Percentiles rank a stretch among this genome's conserved stretches.
Conservation (phyloP, 805 yeast species). For the Limtongia smithiae region DNA sequence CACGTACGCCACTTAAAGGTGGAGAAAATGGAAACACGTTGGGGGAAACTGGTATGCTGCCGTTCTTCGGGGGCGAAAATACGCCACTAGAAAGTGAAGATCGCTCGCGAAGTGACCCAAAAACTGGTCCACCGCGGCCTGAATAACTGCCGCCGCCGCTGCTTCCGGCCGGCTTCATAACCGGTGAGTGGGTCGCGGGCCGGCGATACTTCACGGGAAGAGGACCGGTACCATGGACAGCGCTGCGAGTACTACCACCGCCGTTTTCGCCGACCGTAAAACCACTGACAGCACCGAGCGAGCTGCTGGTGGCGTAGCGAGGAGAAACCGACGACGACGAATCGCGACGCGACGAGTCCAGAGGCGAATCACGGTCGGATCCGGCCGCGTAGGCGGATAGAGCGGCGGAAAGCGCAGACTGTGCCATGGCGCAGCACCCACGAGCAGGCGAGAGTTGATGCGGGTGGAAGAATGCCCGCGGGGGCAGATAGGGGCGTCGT, state of each 20-base stretch:
- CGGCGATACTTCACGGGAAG: too few relatives aligned
- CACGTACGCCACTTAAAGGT: conserved; percentile 22
- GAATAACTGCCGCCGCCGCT: too few relatives aligned
- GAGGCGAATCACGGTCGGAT: background rate
- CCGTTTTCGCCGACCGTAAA: too few relatives aligned
- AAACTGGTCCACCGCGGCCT: too few relatives aligned
- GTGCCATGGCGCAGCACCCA: conserved; percentile 15
- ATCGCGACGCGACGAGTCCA: background rate
- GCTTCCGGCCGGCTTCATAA: too few relatives aligned
- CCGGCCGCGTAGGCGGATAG: conserved; percentile 9
- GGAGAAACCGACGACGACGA: background rate
- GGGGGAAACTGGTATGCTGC: conserved; percentile 23
- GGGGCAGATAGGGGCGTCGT: too few relatives aligned
- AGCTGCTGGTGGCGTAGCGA: background rate
- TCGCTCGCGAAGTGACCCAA: too few relatives aligned
- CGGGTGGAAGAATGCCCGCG: background rate
- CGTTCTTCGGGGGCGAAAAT: background rate
- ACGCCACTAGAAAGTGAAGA: too few relatives aligned
- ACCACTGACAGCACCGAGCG: background rate
- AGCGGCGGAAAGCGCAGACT: conserved; percentile 27
- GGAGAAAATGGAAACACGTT: conserved; percentile 28
- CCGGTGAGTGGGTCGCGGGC: too few relatives aligned
- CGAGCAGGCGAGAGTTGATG: background rate
- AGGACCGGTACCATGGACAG: conserved; percentile 4
- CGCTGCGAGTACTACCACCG: conserved; percentile 2